Evolutionary conservation across 2,329 filamentous ascomycete species (phyloP).

Genomic region (Talaromyces sp.): DNA sequence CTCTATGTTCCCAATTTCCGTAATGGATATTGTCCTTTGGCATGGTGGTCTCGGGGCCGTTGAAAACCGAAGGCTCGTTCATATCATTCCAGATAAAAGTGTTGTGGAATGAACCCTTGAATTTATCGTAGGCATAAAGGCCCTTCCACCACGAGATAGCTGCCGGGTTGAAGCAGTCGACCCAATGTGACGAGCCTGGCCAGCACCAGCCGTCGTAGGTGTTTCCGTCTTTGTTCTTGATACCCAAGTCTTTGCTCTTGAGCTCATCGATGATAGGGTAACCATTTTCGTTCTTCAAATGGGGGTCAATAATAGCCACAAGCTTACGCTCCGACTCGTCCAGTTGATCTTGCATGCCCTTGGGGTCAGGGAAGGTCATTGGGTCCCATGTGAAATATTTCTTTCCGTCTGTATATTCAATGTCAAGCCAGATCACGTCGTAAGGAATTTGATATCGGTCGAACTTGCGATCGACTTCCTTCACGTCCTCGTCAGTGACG

Average conservation of each 20-base stretch:
- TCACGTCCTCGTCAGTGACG: conserved; percentile 92
- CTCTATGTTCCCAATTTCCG: conserved; percentile 91
- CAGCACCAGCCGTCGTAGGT: conserved; percentile 98
- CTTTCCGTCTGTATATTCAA: conserved; percentile 94
- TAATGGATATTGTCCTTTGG: conserved; percentile 95
- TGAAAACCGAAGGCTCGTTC: conserved; percentile 99
- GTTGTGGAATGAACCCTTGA: conserved; percentile 81
- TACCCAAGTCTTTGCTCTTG: conserved; percentile 74
- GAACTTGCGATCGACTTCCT: conserved; percentile 92
- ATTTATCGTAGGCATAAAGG: conserved; percentile 81
- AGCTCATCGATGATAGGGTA: conserved; percentile 76
- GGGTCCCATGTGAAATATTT: conserved; percentile 98
- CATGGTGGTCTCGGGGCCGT: conserved; percentile 97
- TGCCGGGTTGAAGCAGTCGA: conserved; percentile 93
- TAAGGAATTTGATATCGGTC: conserved; percentile 94
- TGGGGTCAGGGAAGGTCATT: conserved; percentile 78
- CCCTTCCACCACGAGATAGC: conserved; percentile 85
- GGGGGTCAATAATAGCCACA: conserved; percentile 91
- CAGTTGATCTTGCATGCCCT: conserved; percentile 81
- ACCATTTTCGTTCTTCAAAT: conserved; percentile 85
- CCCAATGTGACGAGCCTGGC: conserved; percentile 94
- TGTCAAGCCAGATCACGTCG: conserved; percentile 97
- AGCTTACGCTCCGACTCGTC: conserved; percentile 82
- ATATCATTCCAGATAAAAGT: conserved; percentile 99
- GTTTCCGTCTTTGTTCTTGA: conserved; percentile 83